phyloP scores from a whole-genome alignment of 352 stramenopile genomes.

The Pelagophyceae sp. region DNA sequence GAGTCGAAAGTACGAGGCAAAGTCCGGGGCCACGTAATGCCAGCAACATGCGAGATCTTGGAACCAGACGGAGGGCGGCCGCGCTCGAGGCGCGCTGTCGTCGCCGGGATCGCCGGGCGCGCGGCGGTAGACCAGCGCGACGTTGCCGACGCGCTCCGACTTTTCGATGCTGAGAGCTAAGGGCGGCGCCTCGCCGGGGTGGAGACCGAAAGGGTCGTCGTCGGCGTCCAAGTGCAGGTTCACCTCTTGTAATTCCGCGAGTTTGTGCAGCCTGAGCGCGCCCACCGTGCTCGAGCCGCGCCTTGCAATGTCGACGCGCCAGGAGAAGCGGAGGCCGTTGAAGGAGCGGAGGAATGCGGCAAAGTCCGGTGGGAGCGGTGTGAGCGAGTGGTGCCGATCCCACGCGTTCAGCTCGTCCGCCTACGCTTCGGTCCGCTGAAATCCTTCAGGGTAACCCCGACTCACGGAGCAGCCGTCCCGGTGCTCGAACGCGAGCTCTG shows the following conservation, averaged over 20 bases:
- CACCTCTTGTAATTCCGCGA: not conserved
- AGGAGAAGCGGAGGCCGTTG: not conserved
- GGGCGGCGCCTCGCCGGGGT: not conserved
- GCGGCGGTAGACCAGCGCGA: not conserved
- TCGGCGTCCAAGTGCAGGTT: not conserved
- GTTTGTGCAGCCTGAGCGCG: not conserved
- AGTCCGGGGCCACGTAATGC: slow-evolving; percentile 21
- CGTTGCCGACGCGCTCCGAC: not conserved
- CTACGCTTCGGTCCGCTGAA: too few relatives aligned
- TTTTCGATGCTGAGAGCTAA: not conserved
- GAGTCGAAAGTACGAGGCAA: slow-evolving; percentile 25
- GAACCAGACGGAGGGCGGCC: slow-evolving; percentile 23
- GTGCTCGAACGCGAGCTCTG: not conserved
- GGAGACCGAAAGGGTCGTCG: not conserved
- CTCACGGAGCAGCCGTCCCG: not conserved
- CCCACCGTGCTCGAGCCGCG: not conserved
- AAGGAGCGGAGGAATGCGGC: not conserved
- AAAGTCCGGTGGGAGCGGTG: not conserved
- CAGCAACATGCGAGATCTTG: slow-evolving; percentile 16
- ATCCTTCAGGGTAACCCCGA: too few relatives aligned
- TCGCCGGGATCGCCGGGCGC: not conserved
- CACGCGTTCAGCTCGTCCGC: not conserved
- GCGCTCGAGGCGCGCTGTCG: not conserved
- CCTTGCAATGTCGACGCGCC: not conserved
- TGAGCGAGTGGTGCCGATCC: not conserved